A percentile compares a stretch with the other conserved stretches of the same genome.
These are phyloP conservation scores for Chaetomium fimeti DNA, from an alignment of 495 filamentous ascomycete genomes.

Conservation along the genomic window DNA sequence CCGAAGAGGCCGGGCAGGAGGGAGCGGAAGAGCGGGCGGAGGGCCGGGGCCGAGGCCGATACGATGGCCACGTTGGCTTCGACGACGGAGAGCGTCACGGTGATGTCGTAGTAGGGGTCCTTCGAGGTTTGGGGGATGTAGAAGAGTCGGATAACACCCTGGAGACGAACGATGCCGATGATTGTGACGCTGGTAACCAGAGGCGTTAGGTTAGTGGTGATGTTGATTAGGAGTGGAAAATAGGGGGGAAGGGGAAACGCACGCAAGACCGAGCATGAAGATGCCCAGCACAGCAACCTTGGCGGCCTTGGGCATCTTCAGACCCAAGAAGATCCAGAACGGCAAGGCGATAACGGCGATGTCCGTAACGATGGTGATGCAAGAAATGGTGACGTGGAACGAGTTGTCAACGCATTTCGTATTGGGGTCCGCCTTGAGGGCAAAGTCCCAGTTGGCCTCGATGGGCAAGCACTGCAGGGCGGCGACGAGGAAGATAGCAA, in stretches of 20 bases:
- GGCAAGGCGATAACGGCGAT: conserved; percentile 45
- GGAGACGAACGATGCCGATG: conserved; percentile 42
- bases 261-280: conserved; percentile 48
- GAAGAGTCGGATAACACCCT: conserved; percentile 24
- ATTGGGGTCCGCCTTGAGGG: conserved; percentile 32
- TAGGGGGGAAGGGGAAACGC: conserved; percentile 22
- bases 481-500: conserved; percentile 52
- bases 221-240: background rate
- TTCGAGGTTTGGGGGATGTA: conserved; percentile 22
- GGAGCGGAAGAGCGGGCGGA: conserved; percentile 37
- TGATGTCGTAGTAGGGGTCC: conserved; percentile 36
- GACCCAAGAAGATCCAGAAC: conserved; percentile 46
- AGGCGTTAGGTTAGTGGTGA: background rate
- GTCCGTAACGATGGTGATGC: conserved; percentile 49
- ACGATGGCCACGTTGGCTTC: conserved; percentile 54
- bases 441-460: conserved; percentile 43
- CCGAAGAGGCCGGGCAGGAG: conserved; percentile 20
- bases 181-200: conserved; percentile 42
- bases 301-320: conserved; percentile 42
- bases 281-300: conserved; percentile 48
- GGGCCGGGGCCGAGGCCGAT: conserved; percentile 43
- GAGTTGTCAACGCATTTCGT: conserved; percentile 44
- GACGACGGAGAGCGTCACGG: conserved; percentile 47
- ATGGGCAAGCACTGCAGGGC: conserved; percentile 55
- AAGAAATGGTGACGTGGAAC: conserved; percentile 44